Evolutionary conservation across 2,329 filamentous ascomycete genomes (phyloP).

Genomic region (Cadophora sp.): DNA sequence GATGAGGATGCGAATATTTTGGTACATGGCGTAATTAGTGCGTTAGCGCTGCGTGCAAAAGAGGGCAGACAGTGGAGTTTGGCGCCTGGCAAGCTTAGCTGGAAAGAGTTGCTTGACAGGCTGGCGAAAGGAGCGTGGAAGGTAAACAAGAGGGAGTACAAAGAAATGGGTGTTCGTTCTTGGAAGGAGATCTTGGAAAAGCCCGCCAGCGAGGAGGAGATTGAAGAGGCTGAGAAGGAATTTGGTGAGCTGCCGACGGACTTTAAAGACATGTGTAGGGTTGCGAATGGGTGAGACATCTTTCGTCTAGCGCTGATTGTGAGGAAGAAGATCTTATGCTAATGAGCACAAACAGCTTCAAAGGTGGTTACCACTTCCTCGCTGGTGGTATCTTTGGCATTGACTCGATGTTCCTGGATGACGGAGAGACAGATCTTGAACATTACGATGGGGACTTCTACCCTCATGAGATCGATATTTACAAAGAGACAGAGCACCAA

Average conservation of each 20-base stretch:
- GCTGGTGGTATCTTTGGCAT: conserved; percentile 26
- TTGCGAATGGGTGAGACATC: conserved; percentile 28
- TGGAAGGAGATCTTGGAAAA: conserved; percentile 23
- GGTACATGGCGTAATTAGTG: conserved; percentile 9
- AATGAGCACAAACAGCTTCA: conserved; percentile 20
- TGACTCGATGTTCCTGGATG: conserved; percentile 4
- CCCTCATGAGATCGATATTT: neutral
- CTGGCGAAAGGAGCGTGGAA: conserved; percentile 27
- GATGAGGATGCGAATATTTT: conserved; percentile 23
- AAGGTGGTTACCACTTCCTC: conserved; percentile 28
- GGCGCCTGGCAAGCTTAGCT: conserved; percentile 25
- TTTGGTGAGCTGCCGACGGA: conserved; percentile 24
- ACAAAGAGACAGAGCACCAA: neutral
- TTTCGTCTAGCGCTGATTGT: neutral
- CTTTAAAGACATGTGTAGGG: conserved; percentile 29
- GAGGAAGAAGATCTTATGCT: neutral
- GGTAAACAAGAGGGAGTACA: conserved; percentile 23
- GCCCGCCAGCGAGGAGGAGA: conserved; percentile 28
- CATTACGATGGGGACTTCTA: neutral
- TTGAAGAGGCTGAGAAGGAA: conserved; percentile 21
- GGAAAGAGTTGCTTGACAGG: conserved; percentile 28
- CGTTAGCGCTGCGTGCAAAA: conserved; percentile 22
- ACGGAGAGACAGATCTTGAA: neutral
- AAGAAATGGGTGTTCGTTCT: conserved; percentile 10
- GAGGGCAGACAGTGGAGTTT: conserved; percentile 25